phyloP scores from a whole-genome alignment of 192 early-diverging fungal species.

The Linnemannia hyalina region DNA sequence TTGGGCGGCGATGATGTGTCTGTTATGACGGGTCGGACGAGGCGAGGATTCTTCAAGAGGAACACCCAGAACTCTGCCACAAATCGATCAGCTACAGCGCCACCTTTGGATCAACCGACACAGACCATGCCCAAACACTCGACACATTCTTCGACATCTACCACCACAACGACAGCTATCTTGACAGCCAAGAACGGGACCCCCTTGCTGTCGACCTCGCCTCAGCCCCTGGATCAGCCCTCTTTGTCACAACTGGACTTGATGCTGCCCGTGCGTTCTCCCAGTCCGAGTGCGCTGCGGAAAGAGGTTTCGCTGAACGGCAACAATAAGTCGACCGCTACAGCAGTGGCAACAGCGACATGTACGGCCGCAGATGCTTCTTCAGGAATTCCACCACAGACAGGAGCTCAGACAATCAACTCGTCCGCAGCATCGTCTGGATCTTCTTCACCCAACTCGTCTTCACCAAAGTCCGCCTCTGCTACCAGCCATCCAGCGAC shows the following conservation, averaged over 20 bases:
- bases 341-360: background rate
- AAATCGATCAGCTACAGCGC: constrained; percentile 10
- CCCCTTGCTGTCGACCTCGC: background rate
- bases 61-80: background rate
- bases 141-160: constrained; percentile 8
- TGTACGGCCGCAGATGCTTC: background rate
- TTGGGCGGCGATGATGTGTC: constrained; percentile 6
- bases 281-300: constrained; percentile 22
- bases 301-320: background rate
- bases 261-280: constrained; percentile 27
- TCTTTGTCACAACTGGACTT: constrained; percentile 18
- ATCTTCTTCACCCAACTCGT: constrained; percentile 7
- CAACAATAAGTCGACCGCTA: background rate
- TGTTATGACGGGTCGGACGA: constrained; percentile 13
- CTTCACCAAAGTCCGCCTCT: background rate
- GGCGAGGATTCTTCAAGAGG: constrained; percentile 38
- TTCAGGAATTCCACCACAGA: background rate
- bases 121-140: background rate
- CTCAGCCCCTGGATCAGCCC: constrained; percentile 8
- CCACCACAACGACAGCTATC: background rate
- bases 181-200: background rate
- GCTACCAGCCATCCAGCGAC: background rate
- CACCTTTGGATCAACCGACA: background rate
- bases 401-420: background rate
- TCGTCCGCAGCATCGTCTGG: constrained; percentile 10